phyloP scores from a whole-genome alignment of 306 rosid genomes.

The Quercus engelmannii region DNA sequence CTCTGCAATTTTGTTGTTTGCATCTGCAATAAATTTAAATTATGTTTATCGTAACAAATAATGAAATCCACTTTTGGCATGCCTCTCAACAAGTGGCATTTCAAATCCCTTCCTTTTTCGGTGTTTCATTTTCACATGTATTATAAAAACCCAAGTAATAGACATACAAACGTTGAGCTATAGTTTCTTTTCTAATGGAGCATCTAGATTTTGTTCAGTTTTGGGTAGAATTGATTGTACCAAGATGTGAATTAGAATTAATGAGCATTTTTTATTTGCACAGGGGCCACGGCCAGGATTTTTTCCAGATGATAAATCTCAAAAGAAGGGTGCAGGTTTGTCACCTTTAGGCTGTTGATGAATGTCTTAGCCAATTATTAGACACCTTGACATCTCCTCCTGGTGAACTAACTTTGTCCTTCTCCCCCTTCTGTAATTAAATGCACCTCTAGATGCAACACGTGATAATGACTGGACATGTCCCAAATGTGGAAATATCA shows the following conservation, averaged over 20 bases:
- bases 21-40: constrained; percentile 6
- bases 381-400: background rate
- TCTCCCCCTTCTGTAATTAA: background rate
- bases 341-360: constrained; percentile 4
- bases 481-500: constrained; percentile 97
- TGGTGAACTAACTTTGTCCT: background rate
- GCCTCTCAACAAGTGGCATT: background rate
- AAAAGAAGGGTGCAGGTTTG: constrained; percentile 69
- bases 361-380: background rate
- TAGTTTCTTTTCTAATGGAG: background rate
- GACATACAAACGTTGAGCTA: background rate
- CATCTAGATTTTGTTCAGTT: constrained; percentile 6
- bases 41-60: background rate
- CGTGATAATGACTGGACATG: constrained; percentile 99
- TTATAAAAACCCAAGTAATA: background rate
- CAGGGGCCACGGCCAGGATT: constrained; percentile 92
- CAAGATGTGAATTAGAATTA: constrained; percentile 1
- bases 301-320: constrained; percentile 70
- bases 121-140: background rate
- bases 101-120: background rate
- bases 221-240: background rate
- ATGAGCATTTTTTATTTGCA: constrained; percentile 20
- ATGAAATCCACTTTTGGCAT: background rate
- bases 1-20: background rate
- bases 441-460: constrained; percentile 49